Evolutionary conservation across 1,284 basidiomycete genomes (phyloP), one percentile per base, ranked within the genome.

Genomic region (Austroboletus novae-zelandiae): DNA sequence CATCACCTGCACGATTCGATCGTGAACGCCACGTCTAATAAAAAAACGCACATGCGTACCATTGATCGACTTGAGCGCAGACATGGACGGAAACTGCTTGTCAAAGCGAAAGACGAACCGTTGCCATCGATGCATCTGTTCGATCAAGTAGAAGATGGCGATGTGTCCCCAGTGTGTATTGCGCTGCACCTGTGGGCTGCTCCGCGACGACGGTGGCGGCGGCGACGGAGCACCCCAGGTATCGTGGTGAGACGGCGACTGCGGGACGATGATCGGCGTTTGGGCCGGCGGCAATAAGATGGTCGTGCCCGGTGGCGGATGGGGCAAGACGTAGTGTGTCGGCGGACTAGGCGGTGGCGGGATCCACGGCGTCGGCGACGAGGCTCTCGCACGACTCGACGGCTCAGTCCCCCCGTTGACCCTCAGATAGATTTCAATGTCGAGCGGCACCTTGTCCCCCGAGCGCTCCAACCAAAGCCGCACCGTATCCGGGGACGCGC

Each of bases 401-500:
- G 63, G 43, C 25, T 59, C 54, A 43, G 61, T 39, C 42, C 61
- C 45, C 23, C 71, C 70, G 31, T 68, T 68, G 20, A 85, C 77
- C 39, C 80, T 80, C 36, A 89, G 70, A 62, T 81, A 83, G 45
- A 90, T 88, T 61, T 89, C 85, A 53, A 90, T 86, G 65, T 89
- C 87, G 11, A 89, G 75, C 5, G 86, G 83, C 10, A 82, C 79
- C 4, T 68, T 74, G 48, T 74, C 71, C 4, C 87, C 87, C 9
- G 87, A 85, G 18, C 87, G 82, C 64, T 89, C 86, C 1, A 90
- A 74, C 87, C 87, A 89, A 13, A 90, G 73, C 5, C 86, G 80
- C 44, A 89, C 78, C 13, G 83, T 86, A 61, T 90, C 87, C n/a
- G 86, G 78, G 31, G 86, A 85, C 15, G 82, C 73, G 41, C 78